Conservation (phyloP, 129 eudicot genomes). For the Ambrosia trifida region DNA sequence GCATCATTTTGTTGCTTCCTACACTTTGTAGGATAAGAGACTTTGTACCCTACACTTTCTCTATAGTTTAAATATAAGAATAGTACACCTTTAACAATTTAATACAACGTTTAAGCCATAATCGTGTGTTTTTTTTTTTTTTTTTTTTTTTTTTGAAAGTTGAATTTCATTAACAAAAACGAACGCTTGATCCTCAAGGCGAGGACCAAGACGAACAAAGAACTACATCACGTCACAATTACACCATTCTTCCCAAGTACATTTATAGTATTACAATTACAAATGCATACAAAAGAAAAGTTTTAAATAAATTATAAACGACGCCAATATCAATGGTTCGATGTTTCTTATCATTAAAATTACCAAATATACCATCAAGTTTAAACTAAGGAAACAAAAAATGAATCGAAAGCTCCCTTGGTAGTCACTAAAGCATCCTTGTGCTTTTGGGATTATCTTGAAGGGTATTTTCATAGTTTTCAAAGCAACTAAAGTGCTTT, state of each 20-base stretch:
- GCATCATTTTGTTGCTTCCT: too few relatives aligned
- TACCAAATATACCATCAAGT: not conserved
- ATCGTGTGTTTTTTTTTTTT: too few relatives aligned
- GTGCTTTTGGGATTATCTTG: not conserved
- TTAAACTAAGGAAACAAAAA: not conserved
- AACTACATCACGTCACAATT: too few relatives aligned
- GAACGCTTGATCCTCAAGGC: too few relatives aligned
- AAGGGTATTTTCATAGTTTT: not conserved
- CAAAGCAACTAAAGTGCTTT: not conserved
- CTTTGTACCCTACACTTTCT: too few relatives aligned
- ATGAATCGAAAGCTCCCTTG: not conserved
- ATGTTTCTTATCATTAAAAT: not conserved
- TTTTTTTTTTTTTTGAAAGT: too few relatives aligned
- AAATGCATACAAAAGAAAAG: not conserved
- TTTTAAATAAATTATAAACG: not conserved
- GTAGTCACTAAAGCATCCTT: not conserved
- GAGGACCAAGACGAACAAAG: too few relatives aligned
- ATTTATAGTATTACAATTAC: not conserved
- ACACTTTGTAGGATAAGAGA: too few relatives aligned
- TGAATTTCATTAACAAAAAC: too few relatives aligned
- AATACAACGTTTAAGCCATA: not conserved
- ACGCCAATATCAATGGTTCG: not conserved
- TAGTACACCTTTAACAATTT: not conserved
- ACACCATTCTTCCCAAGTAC: too few relatives aligned
- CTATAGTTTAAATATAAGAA: too few relatives aligned